Conservation (phyloP, 176 grass and related monocot species). For the Tillandsia leiboldiana region DNA sequence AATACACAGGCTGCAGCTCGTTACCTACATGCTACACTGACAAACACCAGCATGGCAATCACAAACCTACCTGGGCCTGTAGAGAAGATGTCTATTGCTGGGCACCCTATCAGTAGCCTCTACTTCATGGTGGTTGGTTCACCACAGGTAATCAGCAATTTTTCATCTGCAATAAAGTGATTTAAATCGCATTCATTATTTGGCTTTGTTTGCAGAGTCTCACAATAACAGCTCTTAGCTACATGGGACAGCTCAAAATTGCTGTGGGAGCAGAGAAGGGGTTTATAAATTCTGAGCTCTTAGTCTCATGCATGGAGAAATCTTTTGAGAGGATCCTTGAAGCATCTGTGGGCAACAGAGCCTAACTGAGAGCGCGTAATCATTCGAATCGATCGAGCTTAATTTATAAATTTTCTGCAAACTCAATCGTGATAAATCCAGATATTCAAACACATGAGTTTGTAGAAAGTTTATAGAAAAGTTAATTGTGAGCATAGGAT, state of each 20-base stretch:
- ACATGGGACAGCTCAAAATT: constrained; percentile 7
- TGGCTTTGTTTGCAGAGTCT: not conserved
- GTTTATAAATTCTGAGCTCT: constrained; percentile 8
- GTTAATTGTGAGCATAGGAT: too few species aligned
- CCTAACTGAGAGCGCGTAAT: too few species aligned
- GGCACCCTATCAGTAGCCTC: not conserved
- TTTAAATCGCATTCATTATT: not conserved
- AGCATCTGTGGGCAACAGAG: not conserved
- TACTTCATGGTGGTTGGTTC: constrained; percentile 2
- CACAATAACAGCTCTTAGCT: not conserved
- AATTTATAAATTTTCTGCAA: too few species aligned
- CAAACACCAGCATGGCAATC: constrained; percentile 6
- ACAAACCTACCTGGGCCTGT: constrained; percentile 6
- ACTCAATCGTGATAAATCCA: too few species aligned
- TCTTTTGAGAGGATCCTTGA: not conserved
- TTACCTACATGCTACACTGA: constrained; percentile 2
- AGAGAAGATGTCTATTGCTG: constrained; percentile 10
- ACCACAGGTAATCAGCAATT: not conserved
- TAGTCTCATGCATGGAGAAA: constrained; percentile 3
- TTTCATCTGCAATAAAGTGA: too few species aligned
- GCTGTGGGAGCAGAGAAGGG: constrained; percentile 6
- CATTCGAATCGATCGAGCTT: too few species aligned
- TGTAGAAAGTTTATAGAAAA: too few species aligned
- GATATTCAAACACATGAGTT: too few species aligned
- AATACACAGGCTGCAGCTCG: not conserved